Percentiles rank a stretch among this genome's conserved stretches.
phyloP scores from a whole-genome alignment of 805 yeast species.

The Spathaspora girioi region DNA sequence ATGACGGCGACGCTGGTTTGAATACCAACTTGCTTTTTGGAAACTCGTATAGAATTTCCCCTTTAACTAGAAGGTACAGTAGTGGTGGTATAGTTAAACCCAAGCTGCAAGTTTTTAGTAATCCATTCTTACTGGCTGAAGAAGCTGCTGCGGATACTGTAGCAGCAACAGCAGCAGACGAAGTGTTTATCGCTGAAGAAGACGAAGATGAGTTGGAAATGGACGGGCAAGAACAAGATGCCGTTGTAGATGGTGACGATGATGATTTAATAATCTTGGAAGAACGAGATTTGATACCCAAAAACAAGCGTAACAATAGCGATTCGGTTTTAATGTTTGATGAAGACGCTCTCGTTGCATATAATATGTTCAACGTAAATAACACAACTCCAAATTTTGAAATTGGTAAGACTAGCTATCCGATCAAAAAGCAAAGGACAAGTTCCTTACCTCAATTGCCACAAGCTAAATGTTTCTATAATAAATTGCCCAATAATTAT shows the following conservation, averaged over 20 bases:
- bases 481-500: conserved; percentile 33
- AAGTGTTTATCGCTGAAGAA: conserved; percentile 10
- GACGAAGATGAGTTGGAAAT: conserved; percentile 12
- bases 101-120: conserved; percentile 2
- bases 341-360: conserved; percentile 38
- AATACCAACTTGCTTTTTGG: conserved; percentile 1
- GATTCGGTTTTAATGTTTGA: conserved; percentile 34
- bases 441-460: conserved; percentile 44
- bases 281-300: conserved; percentile 23
- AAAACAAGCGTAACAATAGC: conserved; percentile 26
- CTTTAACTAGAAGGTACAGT: not conserved
- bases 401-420: not conserved
- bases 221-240: conserved; percentile 10
- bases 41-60: not conserved
- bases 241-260: conserved; percentile 22
- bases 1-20: not conserved
- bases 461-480: conserved; percentile 40
- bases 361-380: conserved; percentile 41
- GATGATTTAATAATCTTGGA: conserved; percentile 36
- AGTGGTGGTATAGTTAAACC: not conserved
- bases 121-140: conserved; percentile 7
- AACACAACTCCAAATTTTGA: conserved; percentile 11
- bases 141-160: conserved; percentile 2
- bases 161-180: conserved; percentile 4
- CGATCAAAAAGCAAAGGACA: conserved; percentile 35